Conservation (phyloP, 345 rosid genomes). For the Hibiscus trionum region DNA sequence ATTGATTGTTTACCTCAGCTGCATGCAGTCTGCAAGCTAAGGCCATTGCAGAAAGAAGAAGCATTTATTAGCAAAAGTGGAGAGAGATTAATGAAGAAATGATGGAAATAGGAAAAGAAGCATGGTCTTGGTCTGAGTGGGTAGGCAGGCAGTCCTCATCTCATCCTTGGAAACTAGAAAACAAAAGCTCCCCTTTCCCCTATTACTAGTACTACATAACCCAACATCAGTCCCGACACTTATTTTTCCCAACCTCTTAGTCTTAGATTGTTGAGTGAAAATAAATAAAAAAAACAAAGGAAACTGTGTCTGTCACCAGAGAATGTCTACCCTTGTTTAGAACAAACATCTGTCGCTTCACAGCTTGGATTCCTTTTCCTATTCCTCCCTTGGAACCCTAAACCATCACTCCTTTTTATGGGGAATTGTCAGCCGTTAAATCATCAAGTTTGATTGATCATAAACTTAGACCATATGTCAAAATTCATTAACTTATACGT, state of each 20-base stretch:
- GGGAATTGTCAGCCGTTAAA: background rate
- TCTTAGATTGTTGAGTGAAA: too few species aligned
- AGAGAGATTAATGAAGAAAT: too few species aligned
- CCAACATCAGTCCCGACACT: slow-evolving; percentile 4
- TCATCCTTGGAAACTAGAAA: background rate
- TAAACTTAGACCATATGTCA: too few species aligned
- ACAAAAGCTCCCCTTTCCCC: background rate
- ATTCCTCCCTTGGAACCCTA: slow-evolving; percentile 2
- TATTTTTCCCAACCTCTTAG: background rate
- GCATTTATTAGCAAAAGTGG: too few species aligned
- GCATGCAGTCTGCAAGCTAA: too few species aligned
- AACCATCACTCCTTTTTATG: background rate
- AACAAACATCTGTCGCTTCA: slow-evolving; percentile 7
- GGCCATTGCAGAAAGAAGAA: background rate
- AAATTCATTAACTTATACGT: too few species aligned
- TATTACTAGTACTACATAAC: background rate
- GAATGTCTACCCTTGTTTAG: slow-evolving; percentile 7
- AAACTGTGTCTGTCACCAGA: background rate
- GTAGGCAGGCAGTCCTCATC: background rate
- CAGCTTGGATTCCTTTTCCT: slow-evolving; percentile 9
- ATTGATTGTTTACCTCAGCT: too few species aligned
- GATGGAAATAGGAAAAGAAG: too few species aligned
- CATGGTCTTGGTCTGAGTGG: too few species aligned
- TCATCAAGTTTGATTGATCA: too few species aligned
- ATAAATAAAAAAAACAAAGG: background rate